Percentiles rank a stretch among this genome's conserved stretches.
These are phyloP conservation scores for Piloderma croceum DNA, from an alignment of 768 basidiomycete genomes.

Conservation along the genomic window DNA sequence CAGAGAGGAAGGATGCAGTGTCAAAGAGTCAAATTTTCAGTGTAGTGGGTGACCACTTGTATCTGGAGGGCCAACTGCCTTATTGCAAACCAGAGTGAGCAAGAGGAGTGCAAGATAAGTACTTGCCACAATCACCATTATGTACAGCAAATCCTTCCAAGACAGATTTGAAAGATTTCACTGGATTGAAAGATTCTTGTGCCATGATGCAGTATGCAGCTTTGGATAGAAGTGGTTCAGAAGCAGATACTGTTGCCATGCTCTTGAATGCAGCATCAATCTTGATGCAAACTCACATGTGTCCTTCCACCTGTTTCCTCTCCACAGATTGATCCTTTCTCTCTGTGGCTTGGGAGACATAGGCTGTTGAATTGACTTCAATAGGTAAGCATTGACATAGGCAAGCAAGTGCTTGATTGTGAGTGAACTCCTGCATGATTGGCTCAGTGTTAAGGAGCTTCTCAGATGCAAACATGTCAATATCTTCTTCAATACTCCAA, in stretches of 20 bases:
- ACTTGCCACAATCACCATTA: too few relatives aligned
- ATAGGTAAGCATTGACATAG: constrained; percentile 22
- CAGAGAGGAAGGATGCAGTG: too few relatives aligned
- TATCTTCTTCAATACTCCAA: constrained; percentile 4
- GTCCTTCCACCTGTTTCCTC: constrained; percentile 24
- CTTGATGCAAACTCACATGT: constrained; percentile 26
- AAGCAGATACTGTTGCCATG: constrained; percentile 21
- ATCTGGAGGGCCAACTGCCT: constrained; percentile 1
- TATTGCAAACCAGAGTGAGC: constrained; percentile 19
- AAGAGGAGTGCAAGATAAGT: constrained; percentile 18
- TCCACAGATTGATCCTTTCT: too few relatives aligned
- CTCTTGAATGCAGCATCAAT: constrained; percentile 13
- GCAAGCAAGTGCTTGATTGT: constrained; percentile 16
- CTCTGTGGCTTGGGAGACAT: constrained; percentile 4
- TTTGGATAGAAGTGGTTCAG: constrained; percentile 26
- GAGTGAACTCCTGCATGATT: constrained; percentile 4
- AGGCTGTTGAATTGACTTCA: constrained; percentile 21
- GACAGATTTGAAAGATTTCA: constrained; percentile 5
- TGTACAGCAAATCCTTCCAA: constrained; percentile 17
- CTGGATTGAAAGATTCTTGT: constrained; percentile 6
- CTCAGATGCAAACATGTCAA: constrained; percentile 11
- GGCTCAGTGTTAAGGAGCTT: constrained; percentile 12
- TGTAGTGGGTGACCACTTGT: not conserved
- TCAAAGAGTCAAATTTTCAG: too few relatives aligned
- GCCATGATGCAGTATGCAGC: constrained; percentile 20